Conservation (phyloP, 1,284 basidiomycete genomes). For the Rhizoctonia solani region DNA sequence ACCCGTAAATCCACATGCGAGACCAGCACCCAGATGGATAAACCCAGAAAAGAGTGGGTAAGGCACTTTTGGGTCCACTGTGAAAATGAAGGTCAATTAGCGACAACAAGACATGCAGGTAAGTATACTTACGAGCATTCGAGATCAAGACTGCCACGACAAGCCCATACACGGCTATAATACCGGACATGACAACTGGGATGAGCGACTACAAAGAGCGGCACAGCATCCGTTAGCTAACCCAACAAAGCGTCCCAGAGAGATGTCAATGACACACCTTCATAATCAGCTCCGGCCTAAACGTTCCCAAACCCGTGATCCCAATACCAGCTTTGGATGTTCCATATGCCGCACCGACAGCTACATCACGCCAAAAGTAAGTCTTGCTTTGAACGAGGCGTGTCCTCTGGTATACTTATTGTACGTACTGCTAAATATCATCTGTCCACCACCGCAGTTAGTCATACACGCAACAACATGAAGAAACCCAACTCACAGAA, state of each 20-base stretch:
- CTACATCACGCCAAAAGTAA: conserved; percentile 40
- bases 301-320: conserved; percentile 92
- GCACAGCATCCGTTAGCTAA: not conserved
- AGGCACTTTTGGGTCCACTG: conserved; percentile 62
- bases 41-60: conserved; percentile 83
- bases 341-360: conserved; percentile 94
- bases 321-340: conserved; percentile 98
- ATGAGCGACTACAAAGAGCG: conserved; percentile 71
- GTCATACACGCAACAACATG: not conserved
- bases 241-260: not conserved
- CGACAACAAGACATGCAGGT: conserved; percentile 47
- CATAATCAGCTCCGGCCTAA: conserved; percentile 97
- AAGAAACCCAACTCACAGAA: conserved; percentile 57
- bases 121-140: conserved; percentile 45
- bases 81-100: not conserved
- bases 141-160: conserved; percentile 65
- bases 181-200: conserved; percentile 89
- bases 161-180: conserved; percentile 69
- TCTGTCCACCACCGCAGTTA: conserved; percentile 52
- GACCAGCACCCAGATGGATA: conserved; percentile 91
- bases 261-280: conserved; percentile 61
- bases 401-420: not conserved
- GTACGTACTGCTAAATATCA: conserved; percentile 82
- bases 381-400: not conserved
- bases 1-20: conserved; percentile 90